Evolutionary conservation across 768 basidiomycete species (phyloP).

Genomic region (Mycena maculata): DNA sequence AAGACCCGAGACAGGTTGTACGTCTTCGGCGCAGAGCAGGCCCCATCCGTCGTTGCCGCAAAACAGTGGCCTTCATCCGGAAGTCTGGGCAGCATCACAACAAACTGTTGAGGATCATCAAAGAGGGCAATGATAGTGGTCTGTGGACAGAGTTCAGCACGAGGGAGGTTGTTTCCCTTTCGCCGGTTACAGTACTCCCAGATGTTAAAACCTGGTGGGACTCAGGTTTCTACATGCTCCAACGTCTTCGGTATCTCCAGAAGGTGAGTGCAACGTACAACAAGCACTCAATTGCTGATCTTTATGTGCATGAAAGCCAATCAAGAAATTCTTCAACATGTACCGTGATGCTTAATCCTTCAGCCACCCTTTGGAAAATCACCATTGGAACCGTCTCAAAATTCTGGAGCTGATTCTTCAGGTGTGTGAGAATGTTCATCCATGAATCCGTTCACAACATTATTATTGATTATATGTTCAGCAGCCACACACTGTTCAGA

Average conservation of each 20-base stretch:
- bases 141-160: not conserved
- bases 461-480: constrained; percentile 3
- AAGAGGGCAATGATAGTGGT: constrained; percentile 5
- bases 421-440: not conserved
- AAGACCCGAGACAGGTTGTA: not conserved
- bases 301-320: not conserved
- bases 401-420: constrained; percentile 13
- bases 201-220: constrained; percentile 8
- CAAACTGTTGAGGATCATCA: not conserved
- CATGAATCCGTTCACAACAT: not conserved
- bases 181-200: not conserved
- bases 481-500: constrained; percentile 18
- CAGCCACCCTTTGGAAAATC: constrained; percentile 6
- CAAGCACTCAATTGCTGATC: not conserved
- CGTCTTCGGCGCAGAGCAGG: not conserved
- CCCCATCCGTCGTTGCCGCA: constrained; percentile 1
- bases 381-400: constrained; percentile 10
- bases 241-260: constrained; percentile 14
- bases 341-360: constrained; percentile 6
- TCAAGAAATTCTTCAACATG: constrained; percentile 6
- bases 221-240: constrained; percentile 9
- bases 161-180: not conserved
- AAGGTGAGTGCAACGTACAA: not conserved
- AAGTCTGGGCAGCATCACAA: constrained; percentile 12
- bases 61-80: constrained; percentile 7